These are phyloP conservation scores for Triticum urartu DNA, from an alignment of 176 grass and related monocot genomes.

Conservation along the genomic window DNA sequence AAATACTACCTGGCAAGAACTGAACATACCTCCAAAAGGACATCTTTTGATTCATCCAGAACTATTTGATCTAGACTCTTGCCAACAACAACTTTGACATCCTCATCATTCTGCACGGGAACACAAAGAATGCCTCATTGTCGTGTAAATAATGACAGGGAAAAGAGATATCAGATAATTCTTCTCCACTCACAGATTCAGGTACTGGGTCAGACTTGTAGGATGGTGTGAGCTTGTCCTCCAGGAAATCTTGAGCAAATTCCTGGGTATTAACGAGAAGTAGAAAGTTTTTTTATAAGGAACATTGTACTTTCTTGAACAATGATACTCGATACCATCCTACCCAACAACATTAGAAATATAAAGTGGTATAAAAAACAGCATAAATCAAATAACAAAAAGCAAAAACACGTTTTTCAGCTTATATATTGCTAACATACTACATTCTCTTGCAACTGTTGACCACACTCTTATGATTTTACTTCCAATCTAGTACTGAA, in stretches of 20 bases:
- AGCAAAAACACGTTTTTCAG: neutral
- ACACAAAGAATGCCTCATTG: slow-evolving; percentile 16
- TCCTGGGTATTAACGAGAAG: slow-evolving; percentile 36
- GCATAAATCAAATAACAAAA: neutral
- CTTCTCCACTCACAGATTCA: slow-evolving; percentile 58
- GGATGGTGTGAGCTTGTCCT: slow-evolving; percentile 79
- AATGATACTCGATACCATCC: neutral
- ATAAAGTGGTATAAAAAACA: neutral
- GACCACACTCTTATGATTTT: neutral
- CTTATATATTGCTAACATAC: neutral
- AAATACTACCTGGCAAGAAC: neutral
- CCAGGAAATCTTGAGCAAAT: slow-evolving; percentile 78
- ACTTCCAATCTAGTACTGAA: neutral
- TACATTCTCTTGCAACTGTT: neutral
- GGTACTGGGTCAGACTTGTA: slow-evolving; percentile 90
- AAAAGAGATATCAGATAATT: slow-evolving; percentile 14
- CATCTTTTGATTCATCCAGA: slow-evolving; percentile 95
- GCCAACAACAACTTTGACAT: slow-evolving; percentile 93
- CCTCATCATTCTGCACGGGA: slow-evolving; percentile 67
- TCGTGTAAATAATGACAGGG: neutral
- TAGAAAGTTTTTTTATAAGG: neutral
- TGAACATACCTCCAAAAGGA: slow-evolving; percentile 75
- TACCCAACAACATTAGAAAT: neutral
- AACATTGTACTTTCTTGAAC: neutral
- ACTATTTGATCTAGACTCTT: slow-evolving; percentile 89